Evolutionary conservation across 805 yeast genomes (phyloP).

Genomic region (Metschnikowia lachancei): DNA sequence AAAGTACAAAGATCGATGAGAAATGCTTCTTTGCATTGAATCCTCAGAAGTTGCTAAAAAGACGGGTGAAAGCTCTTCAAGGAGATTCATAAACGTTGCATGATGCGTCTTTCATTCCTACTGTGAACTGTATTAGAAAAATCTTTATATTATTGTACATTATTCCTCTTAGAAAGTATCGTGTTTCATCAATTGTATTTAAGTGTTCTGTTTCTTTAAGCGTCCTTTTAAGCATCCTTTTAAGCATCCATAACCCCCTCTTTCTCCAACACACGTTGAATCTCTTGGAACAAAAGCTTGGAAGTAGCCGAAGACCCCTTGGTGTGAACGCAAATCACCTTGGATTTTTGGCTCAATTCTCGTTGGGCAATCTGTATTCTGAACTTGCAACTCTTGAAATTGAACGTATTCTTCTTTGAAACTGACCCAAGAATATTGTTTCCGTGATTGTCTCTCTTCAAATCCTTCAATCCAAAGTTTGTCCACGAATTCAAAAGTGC

Average conservation of each 20-base stretch:
- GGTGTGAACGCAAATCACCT: slow-evolving; percentile 56
- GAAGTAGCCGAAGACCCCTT: slow-evolving; percentile 67
- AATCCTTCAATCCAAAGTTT: slow-evolving; percentile 62
- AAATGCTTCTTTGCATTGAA: slow-evolving; percentile 62
- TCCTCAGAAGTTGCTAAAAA: slow-evolving; percentile 53
- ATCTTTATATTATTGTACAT: background rate
- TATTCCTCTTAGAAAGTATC: background rate
- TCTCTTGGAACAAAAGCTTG: slow-evolving; percentile 56
- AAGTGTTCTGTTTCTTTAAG: background rate
- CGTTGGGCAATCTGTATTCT: slow-evolving; percentile 49
- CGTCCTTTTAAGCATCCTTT: no score
- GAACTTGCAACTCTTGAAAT: slow-evolving; percentile 63
- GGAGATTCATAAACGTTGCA: background rate
- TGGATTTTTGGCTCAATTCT: slow-evolving; percentile 45
- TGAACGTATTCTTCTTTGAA: slow-evolving; percentile 57
- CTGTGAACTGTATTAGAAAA: no score
- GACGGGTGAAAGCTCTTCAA: slow-evolving; percentile 29
- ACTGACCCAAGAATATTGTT: slow-evolving; percentile 58
- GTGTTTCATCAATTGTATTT: no score
- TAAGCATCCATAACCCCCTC: slow-evolving; percentile 54
- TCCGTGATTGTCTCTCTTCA: slow-evolving; percentile 43
- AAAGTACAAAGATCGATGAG: slow-evolving; percentile 59
- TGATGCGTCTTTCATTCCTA: background rate
- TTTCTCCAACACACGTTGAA: slow-evolving; percentile 60
- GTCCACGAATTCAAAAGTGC: slow-evolving; percentile 67